Conservation (phyloP, 345 rosid species). For the Boechera stricta region DNA sequence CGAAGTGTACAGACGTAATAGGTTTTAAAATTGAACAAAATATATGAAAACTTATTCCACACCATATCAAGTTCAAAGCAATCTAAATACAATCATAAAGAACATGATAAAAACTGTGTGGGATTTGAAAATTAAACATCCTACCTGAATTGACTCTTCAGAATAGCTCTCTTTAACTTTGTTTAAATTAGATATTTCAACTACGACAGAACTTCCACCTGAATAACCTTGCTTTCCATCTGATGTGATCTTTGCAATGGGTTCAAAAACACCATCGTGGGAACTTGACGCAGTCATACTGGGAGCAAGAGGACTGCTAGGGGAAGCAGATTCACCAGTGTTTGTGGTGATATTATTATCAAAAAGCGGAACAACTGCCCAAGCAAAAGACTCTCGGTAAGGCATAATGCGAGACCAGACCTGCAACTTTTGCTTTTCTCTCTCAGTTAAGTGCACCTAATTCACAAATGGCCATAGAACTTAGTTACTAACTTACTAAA, state of each 20-base stretch:
- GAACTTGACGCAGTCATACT: conserved; percentile 87
- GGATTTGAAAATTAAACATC: conserved; percentile 21
- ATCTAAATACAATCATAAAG: conserved; percentile 18
- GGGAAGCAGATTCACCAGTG: conserved; percentile 90
- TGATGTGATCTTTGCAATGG: conserved; percentile 80
- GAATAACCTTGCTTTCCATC: conserved; percentile 87
- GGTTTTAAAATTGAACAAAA: background rate
- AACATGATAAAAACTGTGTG: background rate
- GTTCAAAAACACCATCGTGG: conserved; percentile 80
- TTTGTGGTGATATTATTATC: conserved; percentile 78
- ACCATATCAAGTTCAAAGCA: conserved; percentile 24
- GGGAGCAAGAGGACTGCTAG: conserved; percentile 95
- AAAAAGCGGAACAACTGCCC: conserved; percentile 98
- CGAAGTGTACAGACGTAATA: background rate
- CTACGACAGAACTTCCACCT: conserved; percentile 81
- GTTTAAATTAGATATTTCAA: conserved; percentile 94
- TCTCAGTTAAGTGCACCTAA: conserved; percentile 89
- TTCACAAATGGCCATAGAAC: conserved; percentile 37
- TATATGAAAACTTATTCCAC: conserved; percentile 4
- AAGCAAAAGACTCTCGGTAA: conserved; percentile 91
- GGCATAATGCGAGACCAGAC: conserved; percentile 99
- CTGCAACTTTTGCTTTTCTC: conserved; percentile 96
- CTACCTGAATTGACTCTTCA: conserved; percentile 95
- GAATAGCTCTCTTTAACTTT: conserved; percentile 96
- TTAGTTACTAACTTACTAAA: conserved; percentile 34